Evolutionary conservation across 495 filamentous ascomycete genomes (phyloP), one percentile per base, ranked within the genome.

Genomic region (Penicillium samsonianum): DNA sequence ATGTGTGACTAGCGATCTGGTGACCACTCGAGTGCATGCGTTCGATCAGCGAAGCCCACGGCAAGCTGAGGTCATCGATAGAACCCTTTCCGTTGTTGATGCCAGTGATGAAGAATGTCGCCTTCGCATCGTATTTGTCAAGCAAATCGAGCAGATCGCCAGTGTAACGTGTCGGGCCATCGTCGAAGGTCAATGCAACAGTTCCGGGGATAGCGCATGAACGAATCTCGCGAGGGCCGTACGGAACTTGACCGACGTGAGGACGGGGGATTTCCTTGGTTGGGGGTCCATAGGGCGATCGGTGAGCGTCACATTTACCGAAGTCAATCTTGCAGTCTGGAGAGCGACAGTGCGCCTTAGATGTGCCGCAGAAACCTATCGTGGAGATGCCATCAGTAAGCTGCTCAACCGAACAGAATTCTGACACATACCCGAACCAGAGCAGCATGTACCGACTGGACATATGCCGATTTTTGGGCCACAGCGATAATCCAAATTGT

Each of bases 1-100:
- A 96, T 1, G 89, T 94, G 62, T 96, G 91, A 62, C 85, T 88
- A 28, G 87, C 90, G 52, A 96, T 77, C 67, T 94, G 91, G 65
- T 96, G 91, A n/a, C 90, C 90, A 49, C 78, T 79, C 42, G 71
- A 71, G 58, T 78, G 69, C 87, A 87, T 90, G 58, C 89, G 86
- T 74, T 83, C 67, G 42, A 94, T 87, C 37, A 90, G 74, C 9
- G 75, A 65, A 19, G 77, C 77, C 76, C 84, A 90, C 3, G 79
- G 79, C 22, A 78, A 78, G 5, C 69, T 65, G 1, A 78, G 76
- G 55, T 81, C 81, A 58, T 91, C 88, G 43, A 91, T 88, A 49
- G 79, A 64, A 9, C 88, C 88, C 64, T 91, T 92, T 59, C 83
- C 84, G 20, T 86, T 73, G 63, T 90, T 91, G 73, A 83, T 84